Evolutionary conservation across 2,329 filamentous ascomycete species (phyloP).

Genomic region (Fusarium neocosmosporiellum): DNA sequence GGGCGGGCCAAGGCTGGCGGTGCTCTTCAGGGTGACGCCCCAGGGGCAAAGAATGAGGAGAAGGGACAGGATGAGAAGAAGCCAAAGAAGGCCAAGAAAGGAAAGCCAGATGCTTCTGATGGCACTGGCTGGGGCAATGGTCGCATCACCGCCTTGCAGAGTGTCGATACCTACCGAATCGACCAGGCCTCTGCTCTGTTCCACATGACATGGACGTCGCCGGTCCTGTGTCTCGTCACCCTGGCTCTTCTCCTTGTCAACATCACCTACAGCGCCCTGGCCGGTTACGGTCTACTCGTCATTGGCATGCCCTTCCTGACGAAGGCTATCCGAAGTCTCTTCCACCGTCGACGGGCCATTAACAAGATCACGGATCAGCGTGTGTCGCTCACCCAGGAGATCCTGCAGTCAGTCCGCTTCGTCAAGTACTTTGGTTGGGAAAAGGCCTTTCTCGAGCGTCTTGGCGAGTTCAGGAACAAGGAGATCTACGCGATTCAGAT

Average conservation of each 20-base stretch:
- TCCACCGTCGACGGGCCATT: constrained; percentile 80
- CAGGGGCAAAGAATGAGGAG: constrained; percentile 59
- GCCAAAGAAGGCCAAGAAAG: constrained; percentile 52
- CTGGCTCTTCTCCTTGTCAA: constrained; percentile 86
- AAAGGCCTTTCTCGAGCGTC: constrained; percentile 81
- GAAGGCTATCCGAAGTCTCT: constrained; percentile 79
- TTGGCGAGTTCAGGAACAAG: constrained; percentile 76
- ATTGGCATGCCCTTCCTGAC: constrained; percentile 83
- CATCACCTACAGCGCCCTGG: constrained; percentile 87
- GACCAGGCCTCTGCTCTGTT: constrained; percentile 90
- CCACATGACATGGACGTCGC: constrained; percentile 91
- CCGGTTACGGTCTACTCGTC: constrained; percentile 86
- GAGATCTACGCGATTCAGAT: constrained; percentile 90
- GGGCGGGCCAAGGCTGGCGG: constrained; percentile 89
- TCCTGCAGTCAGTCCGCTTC: constrained; percentile 89
- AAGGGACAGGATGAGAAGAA: constrained; percentile 50
- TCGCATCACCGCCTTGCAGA: constrained; percentile 92
- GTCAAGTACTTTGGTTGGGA: constrained; percentile 99
- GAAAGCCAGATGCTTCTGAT: constrained; percentile 61
- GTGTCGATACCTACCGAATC: constrained; percentile 91
- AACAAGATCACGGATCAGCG: constrained; percentile 95
- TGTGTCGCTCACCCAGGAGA: constrained; percentile 91
- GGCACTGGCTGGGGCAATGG: constrained; percentile 92
- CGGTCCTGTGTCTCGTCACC: constrained; percentile 81
- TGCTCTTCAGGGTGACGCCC: constrained; percentile 46